Percentiles rank a stretch among this genome's conserved stretches.
phyloP scores from a whole-genome alignment of 306 rosid species.

The Pyrus pyrifolia region DNA sequence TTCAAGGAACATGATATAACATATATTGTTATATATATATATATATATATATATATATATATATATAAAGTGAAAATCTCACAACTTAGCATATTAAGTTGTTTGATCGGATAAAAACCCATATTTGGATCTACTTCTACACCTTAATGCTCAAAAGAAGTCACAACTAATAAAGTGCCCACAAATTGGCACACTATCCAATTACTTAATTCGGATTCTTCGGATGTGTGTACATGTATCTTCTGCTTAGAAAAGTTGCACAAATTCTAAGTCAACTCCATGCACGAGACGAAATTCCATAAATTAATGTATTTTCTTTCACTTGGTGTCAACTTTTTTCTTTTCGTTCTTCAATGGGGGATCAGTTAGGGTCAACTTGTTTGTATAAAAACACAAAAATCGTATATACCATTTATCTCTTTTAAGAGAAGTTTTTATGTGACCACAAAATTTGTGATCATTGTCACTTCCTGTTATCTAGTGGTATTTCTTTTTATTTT shows the following conservation, averaged over 20 bases:
- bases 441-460: too few relatives aligned
- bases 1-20: background rate
- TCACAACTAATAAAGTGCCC: background rate
- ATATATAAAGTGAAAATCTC: background rate
- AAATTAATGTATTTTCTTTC: background rate
- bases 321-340: background rate
- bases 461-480: too few relatives aligned
- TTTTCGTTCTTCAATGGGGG: background rate
- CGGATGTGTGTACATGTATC: background rate
- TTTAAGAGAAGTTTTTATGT: too few relatives aligned
- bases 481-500: too few relatives aligned
- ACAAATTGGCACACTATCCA: too few relatives aligned
- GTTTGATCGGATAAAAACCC: background rate
- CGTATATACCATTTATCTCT: background rate
- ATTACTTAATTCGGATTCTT: background rate
- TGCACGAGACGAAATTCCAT: background rate
- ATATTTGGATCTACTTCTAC: background rate
- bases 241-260: background rate
- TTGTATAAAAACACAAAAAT: background rate
- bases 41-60: too few relatives aligned
- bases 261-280: background rate
- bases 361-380: background rate
- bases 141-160: background rate
- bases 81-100: too few relatives aligned
- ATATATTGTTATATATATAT: background rate